Evolutionary conservation across 1,284 basidiomycete species (phyloP).

Genomic region (Leccinum ambiguum): DNA sequence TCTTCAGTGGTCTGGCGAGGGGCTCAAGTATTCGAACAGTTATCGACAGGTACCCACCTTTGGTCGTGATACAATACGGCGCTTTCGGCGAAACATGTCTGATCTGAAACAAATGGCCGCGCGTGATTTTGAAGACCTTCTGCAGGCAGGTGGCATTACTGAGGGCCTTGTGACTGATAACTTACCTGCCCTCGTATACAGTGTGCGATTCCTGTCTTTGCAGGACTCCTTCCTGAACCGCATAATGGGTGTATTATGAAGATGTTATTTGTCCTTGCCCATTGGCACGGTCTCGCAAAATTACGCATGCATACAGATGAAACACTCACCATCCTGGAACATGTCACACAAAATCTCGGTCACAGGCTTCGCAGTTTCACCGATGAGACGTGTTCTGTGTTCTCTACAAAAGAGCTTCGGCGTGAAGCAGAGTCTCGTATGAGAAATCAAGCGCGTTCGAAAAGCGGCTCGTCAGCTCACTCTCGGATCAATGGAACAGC

Average conservation of each 20-base stretch:
- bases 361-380: not conserved
- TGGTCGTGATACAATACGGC: not conserved
- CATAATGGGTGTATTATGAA: not conserved
- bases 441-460: not conserved
- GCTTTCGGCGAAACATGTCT: not conserved
- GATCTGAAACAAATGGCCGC: not conserved
- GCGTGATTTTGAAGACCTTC: not conserved
- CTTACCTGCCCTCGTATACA: not conserved
- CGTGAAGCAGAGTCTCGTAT: not conserved
- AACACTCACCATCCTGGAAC: not conserved
- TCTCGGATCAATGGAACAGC: not conserved
- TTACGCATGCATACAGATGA: not conserved
- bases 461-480: not conserved
- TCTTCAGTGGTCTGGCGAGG: no score
- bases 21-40: not conserved
- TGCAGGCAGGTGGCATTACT: not conserved
- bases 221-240: no score
- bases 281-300: slow-evolving; percentile 1
- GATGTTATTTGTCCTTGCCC: not conserved
- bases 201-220: no score
- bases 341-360: not conserved
- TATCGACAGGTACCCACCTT: not conserved
- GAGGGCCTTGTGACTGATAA: no score
- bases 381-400: not conserved
- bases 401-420: not conserved